These are phyloP conservation scores for Rhizodiscina lignyota DNA, from an alignment of 495 filamentous ascomycete genomes.

Conservation along the genomic window DNA sequence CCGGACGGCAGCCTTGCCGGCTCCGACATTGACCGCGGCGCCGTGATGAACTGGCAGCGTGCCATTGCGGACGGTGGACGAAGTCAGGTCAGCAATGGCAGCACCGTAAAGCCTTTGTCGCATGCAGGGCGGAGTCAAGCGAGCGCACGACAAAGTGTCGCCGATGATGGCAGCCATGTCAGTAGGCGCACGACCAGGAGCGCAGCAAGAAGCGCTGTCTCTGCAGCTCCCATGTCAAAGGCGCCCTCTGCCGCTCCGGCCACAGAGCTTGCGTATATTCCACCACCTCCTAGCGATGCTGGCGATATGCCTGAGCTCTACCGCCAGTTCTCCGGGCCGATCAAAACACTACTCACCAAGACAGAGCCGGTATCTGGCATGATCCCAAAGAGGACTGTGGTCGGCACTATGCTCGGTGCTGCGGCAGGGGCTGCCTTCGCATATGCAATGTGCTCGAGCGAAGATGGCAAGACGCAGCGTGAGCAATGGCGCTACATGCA, in stretches of 20 bases:
- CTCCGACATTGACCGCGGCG: constrained; percentile 12
- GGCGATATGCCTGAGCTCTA: no score
- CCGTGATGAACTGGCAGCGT: constrained; percentile 19
- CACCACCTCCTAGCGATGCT: no score
- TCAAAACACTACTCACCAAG: no score
- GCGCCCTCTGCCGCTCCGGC: no score
- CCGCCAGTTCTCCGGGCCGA: no score
- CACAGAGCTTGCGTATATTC: no score
- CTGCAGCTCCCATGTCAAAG: no score
- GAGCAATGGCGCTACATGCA: no score
- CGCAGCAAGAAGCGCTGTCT: no score
- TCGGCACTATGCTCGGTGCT: constrained; percentile 63
- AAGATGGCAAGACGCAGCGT: constrained; percentile 23
- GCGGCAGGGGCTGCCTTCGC: constrained; percentile 59
- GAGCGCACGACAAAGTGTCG: no score
- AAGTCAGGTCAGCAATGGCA: constrained; percentile 12
- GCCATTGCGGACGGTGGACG: constrained; percentile 13
- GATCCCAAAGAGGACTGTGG: constrained; percentile 34
- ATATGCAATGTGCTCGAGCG: constrained; percentile 50
- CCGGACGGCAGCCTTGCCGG: constrained; percentile 9
- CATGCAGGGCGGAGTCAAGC: no score
- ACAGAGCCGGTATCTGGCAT: no score
- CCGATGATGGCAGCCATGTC: neutral
- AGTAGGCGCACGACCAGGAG: neutral
- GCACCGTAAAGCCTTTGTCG: neutral